These are phyloP conservation scores for Amanita phalloides DNA, from an alignment of 768 basidiomycete species.

Conservation along the genomic window DNA sequence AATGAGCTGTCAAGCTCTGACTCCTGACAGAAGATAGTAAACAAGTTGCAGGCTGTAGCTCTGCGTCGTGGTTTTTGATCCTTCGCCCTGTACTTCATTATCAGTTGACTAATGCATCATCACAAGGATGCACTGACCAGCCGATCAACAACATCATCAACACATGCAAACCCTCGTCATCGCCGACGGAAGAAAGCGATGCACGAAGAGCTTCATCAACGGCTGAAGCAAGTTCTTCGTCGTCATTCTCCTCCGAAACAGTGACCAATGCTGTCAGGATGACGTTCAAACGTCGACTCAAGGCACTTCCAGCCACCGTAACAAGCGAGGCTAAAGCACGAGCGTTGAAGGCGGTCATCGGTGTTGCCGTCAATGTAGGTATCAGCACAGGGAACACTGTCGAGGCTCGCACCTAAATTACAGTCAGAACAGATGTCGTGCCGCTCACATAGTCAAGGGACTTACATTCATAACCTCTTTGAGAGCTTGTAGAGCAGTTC, in stretches of 20 bases:
- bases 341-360: constrained; percentile 94
- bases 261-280: constrained; percentile 76
- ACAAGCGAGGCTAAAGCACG: constrained; percentile 85
- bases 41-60: constrained; percentile 68
- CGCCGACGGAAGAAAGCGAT: constrained; percentile 67
- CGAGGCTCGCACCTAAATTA: constrained; percentile 70
- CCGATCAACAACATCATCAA: constrained; percentile 83
- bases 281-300: constrained; percentile 72
- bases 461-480: constrained; percentile 90
- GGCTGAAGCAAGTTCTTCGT: constrained; percentile 61
- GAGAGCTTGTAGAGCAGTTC: constrained; percentile 87
- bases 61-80: constrained; percentile 59
- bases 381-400: constrained; percentile 97
- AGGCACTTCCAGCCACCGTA: constrained; percentile 84
- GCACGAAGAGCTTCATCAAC: constrained; percentile 69
- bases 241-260: constrained; percentile 56
- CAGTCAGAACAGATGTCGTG: background rate
- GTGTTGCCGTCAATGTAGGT: constrained; percentile 81
- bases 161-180: constrained; percentile 82
- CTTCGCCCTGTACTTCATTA: constrained; percentile 56
- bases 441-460: constrained; percentile 2
- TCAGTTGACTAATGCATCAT: background rate
- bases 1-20: constrained; percentile 73
- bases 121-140: constrained; percentile 44
- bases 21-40: constrained; percentile 75